Conservation (phyloP, 495 filamentous ascomycete genomes). For the Podospora pseudopauciseta region DNA sequence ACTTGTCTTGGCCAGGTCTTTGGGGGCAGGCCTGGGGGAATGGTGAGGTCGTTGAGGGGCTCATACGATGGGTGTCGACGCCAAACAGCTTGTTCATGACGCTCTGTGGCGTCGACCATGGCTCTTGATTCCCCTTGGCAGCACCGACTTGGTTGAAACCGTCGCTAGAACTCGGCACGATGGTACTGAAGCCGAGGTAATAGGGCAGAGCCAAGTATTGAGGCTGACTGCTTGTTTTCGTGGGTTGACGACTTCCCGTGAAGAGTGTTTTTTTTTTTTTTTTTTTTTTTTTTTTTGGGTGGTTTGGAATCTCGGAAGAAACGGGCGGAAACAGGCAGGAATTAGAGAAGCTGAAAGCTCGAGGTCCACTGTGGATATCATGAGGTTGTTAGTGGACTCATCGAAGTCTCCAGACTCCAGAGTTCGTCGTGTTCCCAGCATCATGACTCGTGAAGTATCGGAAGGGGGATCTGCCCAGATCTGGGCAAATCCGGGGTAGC, state of each 20-base stretch:
- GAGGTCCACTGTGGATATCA: conserved; percentile 1
- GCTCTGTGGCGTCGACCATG: conserved; percentile 1
- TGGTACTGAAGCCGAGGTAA: neutral
- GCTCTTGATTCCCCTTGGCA: neutral
- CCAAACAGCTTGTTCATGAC: neutral
- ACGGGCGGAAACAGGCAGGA: neutral
- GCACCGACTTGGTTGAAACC: neutral
- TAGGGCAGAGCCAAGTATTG: conserved; percentile 1
- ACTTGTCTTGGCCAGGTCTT: neutral
- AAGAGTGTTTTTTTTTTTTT: neutral
- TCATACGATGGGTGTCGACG: neutral
- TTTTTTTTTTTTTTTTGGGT: neutral
- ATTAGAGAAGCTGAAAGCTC: neutral
- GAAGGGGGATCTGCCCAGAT: neutral
- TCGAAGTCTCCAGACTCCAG: neutral
- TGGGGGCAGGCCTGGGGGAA: neutral
- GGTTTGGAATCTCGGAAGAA: neutral
- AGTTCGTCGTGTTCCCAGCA: neutral
- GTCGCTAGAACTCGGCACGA: neutral
- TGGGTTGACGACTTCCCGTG: neutral
- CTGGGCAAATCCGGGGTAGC: neutral
- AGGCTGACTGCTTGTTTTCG: neutral
- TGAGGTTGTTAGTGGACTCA: neutral
- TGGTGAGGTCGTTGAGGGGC: neutral
- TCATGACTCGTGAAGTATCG: neutral